phyloP scores from a whole-genome alignment of 2,329 filamentous ascomycete species.

The Pseudogymnoascus sp. region DNA sequence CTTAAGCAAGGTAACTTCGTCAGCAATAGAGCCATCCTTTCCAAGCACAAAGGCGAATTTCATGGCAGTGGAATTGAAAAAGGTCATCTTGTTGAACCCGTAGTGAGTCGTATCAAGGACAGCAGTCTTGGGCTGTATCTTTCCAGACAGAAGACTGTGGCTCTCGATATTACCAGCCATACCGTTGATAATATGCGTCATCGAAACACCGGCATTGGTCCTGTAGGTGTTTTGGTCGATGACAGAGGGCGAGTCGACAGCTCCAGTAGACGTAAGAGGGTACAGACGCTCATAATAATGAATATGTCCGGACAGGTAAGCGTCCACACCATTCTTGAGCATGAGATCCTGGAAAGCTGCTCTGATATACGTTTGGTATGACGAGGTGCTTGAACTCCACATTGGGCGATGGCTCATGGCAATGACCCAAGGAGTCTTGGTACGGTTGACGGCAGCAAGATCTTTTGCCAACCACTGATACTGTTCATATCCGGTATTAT shows the following conservation, averaged over 20 bases:
- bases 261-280: conserved; percentile 33
- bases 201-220: conserved; percentile 40
- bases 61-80: conserved; percentile 34
- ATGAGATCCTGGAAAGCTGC: conserved; percentile 40
- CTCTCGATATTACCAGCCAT: conserved; percentile 47
- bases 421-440: conserved; percentile 26
- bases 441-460: conserved; percentile 22
- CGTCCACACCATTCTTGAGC: conserved; percentile 39
- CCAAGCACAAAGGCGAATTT: conserved; percentile 42
- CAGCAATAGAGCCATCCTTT: conserved; percentile 32
- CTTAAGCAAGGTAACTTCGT: conserved; percentile 33
- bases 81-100: conserved; percentile 41
- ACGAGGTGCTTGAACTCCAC: conserved; percentile 38
- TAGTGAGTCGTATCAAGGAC: conserved; percentile 40
- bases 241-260: conserved; percentile 35
- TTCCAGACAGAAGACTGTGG: conserved; percentile 35
- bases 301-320: conserved; percentile 40
- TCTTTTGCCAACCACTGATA: conserved; percentile 38
- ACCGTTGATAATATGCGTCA: conserved; percentile 46
- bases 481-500: conserved; percentile 39
- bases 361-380: conserved; percentile 38
- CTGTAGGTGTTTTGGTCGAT: conserved; percentile 42
- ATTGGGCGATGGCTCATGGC: conserved; percentile 42
- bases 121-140: conserved; percentile 36
- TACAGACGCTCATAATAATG: conserved; percentile 41